A percentile compares a stretch with the other conserved stretches of the same genome.
phyloP scores from a whole-genome alignment of 2,329 filamentous ascomycete species.

The Xylaria sp. region DNA sequence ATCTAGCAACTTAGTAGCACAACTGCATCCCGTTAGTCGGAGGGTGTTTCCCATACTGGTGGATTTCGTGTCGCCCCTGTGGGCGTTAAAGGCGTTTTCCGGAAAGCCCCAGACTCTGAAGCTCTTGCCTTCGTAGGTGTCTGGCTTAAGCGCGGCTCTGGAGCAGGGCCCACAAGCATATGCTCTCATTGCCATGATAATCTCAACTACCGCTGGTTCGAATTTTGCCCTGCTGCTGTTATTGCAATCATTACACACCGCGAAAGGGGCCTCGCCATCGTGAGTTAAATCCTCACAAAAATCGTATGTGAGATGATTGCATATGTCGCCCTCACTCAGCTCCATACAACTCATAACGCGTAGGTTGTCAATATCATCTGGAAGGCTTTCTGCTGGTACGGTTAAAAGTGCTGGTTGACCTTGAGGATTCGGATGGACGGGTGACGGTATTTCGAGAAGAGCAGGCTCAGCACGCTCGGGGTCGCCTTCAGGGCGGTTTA shows the following conservation, averaged over 20 bases:
- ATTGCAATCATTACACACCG: neutral
- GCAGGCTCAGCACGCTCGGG: neutral
- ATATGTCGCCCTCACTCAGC: neutral
- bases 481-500: neutral
- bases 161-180: slow-evolving; percentile 49
- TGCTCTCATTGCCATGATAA: slow-evolving; percentile 47
- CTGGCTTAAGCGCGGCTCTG: slow-evolving; percentile 12
- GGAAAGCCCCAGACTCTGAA: slow-evolving; percentile 48
- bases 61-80: neutral
- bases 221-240: slow-evolving; percentile 33
- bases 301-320: neutral
- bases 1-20: slow-evolving; percentile 51
- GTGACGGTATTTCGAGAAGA: neutral
- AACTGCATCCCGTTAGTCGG: slow-evolving; percentile 53
- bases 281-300: slow-evolving; percentile 43
- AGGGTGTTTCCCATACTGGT: slow-evolving; percentile 22
- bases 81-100: neutral
- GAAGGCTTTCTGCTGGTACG: neutral
- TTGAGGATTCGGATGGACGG: slow-evolving; percentile 6
- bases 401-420: neutral
- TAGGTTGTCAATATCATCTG: neutral
- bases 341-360: neutral
- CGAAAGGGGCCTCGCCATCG: neutral
- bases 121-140: slow-evolving; percentile 30
- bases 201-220: slow-evolving; percentile 20